These are phyloP conservation scores for Metschnikowia lochheadii DNA, from an alignment of 805 yeast genomes.

Conservation along the genomic window DNA sequence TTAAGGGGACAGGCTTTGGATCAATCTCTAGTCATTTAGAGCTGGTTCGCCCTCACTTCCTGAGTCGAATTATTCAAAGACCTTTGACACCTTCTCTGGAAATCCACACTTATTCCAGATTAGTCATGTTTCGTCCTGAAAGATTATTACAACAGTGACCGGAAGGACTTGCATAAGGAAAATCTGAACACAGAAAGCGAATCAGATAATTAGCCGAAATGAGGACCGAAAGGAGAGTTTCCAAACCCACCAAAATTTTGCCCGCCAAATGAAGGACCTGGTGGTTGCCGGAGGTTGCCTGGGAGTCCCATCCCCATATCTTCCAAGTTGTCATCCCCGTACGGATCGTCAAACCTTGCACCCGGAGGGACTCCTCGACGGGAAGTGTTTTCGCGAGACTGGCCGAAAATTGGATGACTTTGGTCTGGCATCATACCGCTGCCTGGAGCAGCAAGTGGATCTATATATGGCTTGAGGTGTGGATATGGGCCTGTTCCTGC, in stretches of 20 bases:
- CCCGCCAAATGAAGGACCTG: conserved; percentile 1
- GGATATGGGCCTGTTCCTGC: conserved; percentile 41
- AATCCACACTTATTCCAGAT: too few relatives aligned
- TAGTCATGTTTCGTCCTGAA: too few relatives aligned
- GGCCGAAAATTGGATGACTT: conserved; percentile 49
- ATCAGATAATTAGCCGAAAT: neutral
- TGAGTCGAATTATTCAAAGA: too few relatives aligned
- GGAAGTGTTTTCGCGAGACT: conserved; percentile 20
- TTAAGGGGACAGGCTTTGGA: too few relatives aligned
- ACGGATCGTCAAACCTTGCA: conserved; percentile 51
- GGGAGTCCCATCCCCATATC: conserved; percentile 46
- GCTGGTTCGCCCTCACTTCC: too few relatives aligned
- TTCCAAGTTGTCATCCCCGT: conserved; percentile 41
- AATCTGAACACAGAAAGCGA: too few relatives aligned
- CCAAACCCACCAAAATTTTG: conserved; percentile 1
- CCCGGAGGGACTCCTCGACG: conserved; percentile 42
- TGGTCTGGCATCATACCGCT: conserved; percentile 51
- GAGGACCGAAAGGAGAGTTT: neutral
- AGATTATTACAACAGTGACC: too few relatives aligned
- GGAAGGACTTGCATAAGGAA: too few relatives aligned
- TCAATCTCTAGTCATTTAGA: too few relatives aligned
- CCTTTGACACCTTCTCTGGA: too few relatives aligned
- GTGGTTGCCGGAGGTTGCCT: conserved; percentile 12
- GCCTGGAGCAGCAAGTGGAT: conserved; percentile 31
- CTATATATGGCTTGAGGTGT: conserved; percentile 37